phyloP scores from a whole-genome alignment of 257 asterid genomes.

The Solanum megistacrolobum region DNA sequence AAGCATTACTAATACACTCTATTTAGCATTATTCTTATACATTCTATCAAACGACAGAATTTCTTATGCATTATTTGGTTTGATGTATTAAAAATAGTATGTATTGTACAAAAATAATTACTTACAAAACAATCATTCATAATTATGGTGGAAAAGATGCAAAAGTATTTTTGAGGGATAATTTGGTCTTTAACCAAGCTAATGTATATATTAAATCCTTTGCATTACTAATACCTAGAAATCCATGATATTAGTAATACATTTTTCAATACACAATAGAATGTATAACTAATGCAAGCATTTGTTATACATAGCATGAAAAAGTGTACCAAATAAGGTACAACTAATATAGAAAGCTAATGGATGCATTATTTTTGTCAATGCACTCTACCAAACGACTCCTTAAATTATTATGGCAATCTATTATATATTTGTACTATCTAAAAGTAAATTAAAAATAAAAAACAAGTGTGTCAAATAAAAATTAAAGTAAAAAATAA shows the following conservation, averaged over 20 bases:
- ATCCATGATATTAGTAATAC: neutral
- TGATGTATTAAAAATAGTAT: neutral
- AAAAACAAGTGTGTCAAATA: neutral
- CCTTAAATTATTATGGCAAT: neutral
- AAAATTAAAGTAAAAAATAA: too few species aligned
- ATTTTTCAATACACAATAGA: neutral
- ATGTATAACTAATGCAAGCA: neutral
- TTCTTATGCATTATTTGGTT: neutral
- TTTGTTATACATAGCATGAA: neutral
- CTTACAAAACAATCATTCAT: neutral
- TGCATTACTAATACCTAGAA: neutral
- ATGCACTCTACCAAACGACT: neutral
- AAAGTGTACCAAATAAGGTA: neutral
- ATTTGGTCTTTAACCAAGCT: neutral
- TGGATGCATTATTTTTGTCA: neutral
- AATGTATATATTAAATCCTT: neutral
- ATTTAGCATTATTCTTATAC: too few species aligned
- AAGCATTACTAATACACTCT: too few species aligned
- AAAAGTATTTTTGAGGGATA: neutral
- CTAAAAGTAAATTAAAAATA: neutral
- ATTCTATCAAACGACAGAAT: too few species aligned
- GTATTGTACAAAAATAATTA: neutral
- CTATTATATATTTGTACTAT: too few species aligned
- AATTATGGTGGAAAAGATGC: neutral
- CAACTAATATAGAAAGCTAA: neutral